A percentile compares a stretch with the other conserved stretches of the same genome.
These are phyloP conservation scores for Botrytis deweyae DNA, from an alignment of 2,329 filamentous ascomycete species.

Conservation along the genomic window DNA sequence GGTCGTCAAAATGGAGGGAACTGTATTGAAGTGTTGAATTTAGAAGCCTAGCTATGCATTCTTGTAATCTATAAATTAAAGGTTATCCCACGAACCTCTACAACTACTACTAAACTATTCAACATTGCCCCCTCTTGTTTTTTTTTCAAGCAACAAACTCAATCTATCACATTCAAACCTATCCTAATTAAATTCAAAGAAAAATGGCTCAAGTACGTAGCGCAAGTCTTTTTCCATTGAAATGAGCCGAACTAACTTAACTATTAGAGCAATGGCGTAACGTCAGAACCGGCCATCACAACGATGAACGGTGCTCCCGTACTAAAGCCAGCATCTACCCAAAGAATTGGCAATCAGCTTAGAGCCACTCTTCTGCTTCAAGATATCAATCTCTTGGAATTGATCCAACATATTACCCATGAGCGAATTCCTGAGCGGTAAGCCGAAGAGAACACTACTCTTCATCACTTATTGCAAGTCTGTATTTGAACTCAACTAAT, in stretches of 20 bases:
- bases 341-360: conserved; percentile 17
- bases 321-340: background rate
- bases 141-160: background rate
- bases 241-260: background rate
- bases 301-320: conserved; percentile 8
- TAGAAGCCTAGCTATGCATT: background rate
- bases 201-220: conserved; percentile 1
- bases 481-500: background rate
- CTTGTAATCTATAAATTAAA: background rate
- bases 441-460: background rate
- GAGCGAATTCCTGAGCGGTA: conserved; percentile 3
- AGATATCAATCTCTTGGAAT: conserved; percentile 17
- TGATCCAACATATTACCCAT: conserved; percentile 12
- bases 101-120: background rate
- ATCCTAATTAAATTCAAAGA: background rate
- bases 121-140: rapidly evolving
- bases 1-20: background rate
- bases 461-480: background rate
- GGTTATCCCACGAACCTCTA: background rate
- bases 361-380: conserved; percentile 6
- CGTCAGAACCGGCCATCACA: background rate
- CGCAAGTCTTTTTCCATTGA: too few species aligned
- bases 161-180: background rate
- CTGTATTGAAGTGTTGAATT: background rate
- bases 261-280: background rate